Percentiles rank a stretch among this genome's conserved stretches.
These are phyloP conservation scores for Kentomonas sorsogonicus DNA, from an alignment of 208 protist genomes.

Conservation along the genomic window DNA sequence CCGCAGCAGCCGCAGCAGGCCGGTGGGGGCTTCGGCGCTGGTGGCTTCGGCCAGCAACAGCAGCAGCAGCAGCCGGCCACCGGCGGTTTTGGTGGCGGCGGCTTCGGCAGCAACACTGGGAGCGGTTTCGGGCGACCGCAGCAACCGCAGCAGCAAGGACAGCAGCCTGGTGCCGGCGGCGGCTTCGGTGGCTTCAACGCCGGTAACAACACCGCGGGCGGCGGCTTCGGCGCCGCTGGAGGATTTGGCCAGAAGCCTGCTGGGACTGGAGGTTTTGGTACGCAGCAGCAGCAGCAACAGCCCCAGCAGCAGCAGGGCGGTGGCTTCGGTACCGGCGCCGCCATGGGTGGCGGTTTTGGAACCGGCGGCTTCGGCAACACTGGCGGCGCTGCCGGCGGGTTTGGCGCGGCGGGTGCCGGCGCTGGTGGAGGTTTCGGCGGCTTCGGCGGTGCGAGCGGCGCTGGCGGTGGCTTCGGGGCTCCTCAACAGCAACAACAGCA, in stretches of 20 bases:
- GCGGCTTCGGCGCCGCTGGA: conserved; percentile 4
- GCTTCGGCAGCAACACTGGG: conserved; percentile 22
- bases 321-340: conserved; percentile 21
- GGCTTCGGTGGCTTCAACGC: conserved; percentile 11
- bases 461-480: not conserved
- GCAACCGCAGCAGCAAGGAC: conserved; percentile 8
- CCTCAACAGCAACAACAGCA: conserved; percentile 6
- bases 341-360: too few species aligned
- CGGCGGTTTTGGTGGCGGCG: conserved; percentile 31
- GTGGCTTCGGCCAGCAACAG: conserved; percentile 13
- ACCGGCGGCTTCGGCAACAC: not conserved
- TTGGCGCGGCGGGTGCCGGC: not conserved
- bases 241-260: conserved; percentile 45
- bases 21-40: conserved; percentile 6
- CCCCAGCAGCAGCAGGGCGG: not conserved
- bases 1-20: conserved; percentile 3
- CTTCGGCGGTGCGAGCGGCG: not conserved
- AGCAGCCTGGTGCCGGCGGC: conserved; percentile 10
- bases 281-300: conserved; percentile 3
- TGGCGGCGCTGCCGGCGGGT: not conserved
- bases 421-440: not conserved
- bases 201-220: too few species aligned
- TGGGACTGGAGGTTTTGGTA: conserved; percentile 16
- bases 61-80: conserved; percentile 8
- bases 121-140: conserved; percentile 29